Evolutionary conservation across 2,329 filamentous ascomycete genomes (phyloP).

Genomic region (Cladosporium velox): DNA sequence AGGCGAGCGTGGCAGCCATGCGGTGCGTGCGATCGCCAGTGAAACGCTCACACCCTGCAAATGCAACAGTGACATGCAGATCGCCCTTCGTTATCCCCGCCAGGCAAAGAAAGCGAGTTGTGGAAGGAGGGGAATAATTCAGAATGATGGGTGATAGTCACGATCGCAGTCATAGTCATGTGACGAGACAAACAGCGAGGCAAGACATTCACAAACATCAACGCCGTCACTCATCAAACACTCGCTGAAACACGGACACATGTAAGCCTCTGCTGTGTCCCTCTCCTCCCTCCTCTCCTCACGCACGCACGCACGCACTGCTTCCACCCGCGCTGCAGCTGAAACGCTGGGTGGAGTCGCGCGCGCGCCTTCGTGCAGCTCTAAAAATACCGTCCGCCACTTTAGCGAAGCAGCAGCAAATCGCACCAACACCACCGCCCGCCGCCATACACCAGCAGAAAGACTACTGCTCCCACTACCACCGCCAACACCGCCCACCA

Average conservation of each 20-base stretch:
- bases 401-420: not conserved
- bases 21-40: not conserved
- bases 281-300: not conserved
- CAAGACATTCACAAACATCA: not conserved
- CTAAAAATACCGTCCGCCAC: conserved; percentile 4
- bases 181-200: not conserved
- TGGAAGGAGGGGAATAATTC: not conserved
- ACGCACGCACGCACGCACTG: not conserved
- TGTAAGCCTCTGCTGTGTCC: not conserved
- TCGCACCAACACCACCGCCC: not conserved
- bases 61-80: conserved; percentile 1
- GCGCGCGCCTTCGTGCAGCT: too few relatives aligned
- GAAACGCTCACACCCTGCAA: conserved; percentile 4
- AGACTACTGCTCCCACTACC: not conserved
- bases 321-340: not conserved
- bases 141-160: not conserved
- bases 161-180: not conserved
- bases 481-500: not conserved
- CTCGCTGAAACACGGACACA: not conserved
- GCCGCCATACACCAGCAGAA: not conserved
- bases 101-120: not conserved
- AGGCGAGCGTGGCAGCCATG: not conserved
- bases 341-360: not conserved
- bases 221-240: not conserved
- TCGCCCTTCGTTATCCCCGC: not conserved